phyloP scores from a whole-genome alignment of 2,329 filamentous ascomycete genomes.

The Phialemoniopsis sp. region DNA sequence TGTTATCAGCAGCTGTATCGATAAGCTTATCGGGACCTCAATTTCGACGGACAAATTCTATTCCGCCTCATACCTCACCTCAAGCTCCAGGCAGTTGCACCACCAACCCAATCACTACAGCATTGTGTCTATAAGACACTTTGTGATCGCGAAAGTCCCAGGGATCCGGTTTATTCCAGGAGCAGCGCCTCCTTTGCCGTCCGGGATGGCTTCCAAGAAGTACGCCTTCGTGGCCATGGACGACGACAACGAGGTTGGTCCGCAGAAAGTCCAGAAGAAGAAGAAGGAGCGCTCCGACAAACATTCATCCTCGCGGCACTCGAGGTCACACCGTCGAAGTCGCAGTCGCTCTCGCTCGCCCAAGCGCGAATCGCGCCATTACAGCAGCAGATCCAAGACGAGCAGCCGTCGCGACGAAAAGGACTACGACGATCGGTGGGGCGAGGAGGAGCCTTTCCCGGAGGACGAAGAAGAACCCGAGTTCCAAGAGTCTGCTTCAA shows the following conservation, averaged over 20 bases:
- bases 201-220: conserved; percentile 42
- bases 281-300: conserved; percentile 46
- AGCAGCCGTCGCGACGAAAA: conserved; percentile 27
- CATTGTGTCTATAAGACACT: too few species aligned
- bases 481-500: conserved; percentile 65
- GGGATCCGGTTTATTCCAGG: too few species aligned
- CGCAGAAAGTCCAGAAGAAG: conserved; percentile 30
- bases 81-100: not conserved
- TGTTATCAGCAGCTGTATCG: too few species aligned
- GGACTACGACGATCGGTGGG: conserved; percentile 77
- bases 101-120: too few species aligned
- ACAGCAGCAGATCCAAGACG: conserved; percentile 27
- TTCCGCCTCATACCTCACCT: not conserved
- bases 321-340: conserved; percentile 13
- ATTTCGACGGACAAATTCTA: not conserved
- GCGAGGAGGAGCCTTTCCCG: conserved; percentile 62
- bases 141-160: too few species aligned
- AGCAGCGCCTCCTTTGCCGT: not conserved
- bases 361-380: conserved; percentile 31
- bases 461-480: conserved; percentile 47
- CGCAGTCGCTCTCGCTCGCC: conserved; percentile 21
- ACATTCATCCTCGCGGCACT: conserved; percentile 27
- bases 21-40: too few species aligned
- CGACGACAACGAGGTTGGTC: conserved; percentile 47
- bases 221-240: conserved; percentile 68